phyloP scores from a whole-genome alignment of 345 rosid genomes.

The Populus alba region DNA sequence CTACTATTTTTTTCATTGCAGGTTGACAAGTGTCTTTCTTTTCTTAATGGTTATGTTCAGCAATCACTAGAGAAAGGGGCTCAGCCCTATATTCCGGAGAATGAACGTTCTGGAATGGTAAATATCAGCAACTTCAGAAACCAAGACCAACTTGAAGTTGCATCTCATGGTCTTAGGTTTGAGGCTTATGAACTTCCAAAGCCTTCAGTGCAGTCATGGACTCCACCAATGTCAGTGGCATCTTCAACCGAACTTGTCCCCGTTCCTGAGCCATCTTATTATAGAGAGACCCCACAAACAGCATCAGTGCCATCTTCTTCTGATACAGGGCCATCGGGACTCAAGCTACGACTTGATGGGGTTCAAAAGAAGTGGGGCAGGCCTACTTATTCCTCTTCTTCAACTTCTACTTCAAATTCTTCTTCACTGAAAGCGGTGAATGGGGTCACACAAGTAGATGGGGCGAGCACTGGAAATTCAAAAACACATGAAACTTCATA shows the following conservation, averaged over 20 bases:
- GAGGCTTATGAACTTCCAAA: slow-evolving; percentile 96
- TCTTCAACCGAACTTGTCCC: slow-evolving; percentile 67
- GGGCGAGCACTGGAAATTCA: slow-evolving; percentile 39
- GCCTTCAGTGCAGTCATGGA: slow-evolving; percentile 44
- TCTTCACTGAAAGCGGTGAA: slow-evolving; percentile 48
- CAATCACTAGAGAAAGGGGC: slow-evolving; percentile 74
- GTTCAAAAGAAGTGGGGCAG: slow-evolving; percentile 95
- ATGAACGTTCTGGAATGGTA: slow-evolving; percentile 55
- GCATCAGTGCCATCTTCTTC: slow-evolving; percentile 43
- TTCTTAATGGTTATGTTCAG: slow-evolving; percentile 70
- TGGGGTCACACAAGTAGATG: slow-evolving; percentile 43
- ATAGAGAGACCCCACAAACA: slow-evolving; percentile 49
- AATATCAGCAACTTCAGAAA: slow-evolving; percentile 48
- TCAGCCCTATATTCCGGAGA: slow-evolving; percentile 78
- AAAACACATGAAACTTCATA: slow-evolving; percentile 45
- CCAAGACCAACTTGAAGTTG: slow-evolving; percentile 60
- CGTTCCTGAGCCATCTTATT: slow-evolving; percentile 63
- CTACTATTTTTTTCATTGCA: slow-evolving; percentile 30
- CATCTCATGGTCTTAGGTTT: slow-evolving; percentile 76
- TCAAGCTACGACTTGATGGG: slow-evolving; percentile 90
- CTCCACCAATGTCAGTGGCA: slow-evolving; percentile 40
- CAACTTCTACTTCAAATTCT: slow-evolving; percentile 50
- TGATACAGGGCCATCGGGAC: slow-evolving; percentile 52
- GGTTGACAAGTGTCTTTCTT: slow-evolving; percentile 78
- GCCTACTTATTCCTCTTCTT: slow-evolving; percentile 52